Conservation (phyloP, 495 filamentous ascomycete species). For the Penicillium steckii region DNA sequence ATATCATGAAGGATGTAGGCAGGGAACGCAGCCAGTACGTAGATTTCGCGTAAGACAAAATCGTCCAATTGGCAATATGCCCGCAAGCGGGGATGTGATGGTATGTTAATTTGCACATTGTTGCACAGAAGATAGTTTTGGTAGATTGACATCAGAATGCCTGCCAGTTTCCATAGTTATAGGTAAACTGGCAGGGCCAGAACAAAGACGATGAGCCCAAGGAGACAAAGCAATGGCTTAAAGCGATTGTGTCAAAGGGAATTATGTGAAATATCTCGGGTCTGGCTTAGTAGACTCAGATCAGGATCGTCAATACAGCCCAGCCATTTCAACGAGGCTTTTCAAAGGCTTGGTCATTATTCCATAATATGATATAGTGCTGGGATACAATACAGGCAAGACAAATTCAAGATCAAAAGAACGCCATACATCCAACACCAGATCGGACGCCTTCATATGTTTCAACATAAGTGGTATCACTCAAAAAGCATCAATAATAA, state of each 20-base stretch:
- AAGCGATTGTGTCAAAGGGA: too few species aligned
- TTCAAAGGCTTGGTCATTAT: neutral
- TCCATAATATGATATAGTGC: neutral
- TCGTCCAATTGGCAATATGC: neutral
- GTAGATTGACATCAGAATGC: neutral
- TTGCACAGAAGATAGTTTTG: neutral
- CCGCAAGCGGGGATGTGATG: neutral
- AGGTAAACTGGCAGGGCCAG: too few species aligned
- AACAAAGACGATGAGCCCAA: too few species aligned
- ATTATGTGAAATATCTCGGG: too few species aligned
- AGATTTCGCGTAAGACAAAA: neutral
- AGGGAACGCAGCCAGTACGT: neutral
- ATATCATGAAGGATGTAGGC: too few species aligned
- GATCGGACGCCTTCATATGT: neutral
- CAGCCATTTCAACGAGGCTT: neutral
- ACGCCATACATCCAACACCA: neutral
- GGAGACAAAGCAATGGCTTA: too few species aligned
- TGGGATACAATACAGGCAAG: neutral
- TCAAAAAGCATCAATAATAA: neutral
- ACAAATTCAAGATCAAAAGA: neutral
- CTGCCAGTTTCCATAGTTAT: too few species aligned
- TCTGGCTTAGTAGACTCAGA: too few species aligned
- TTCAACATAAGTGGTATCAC: constrained; percentile 13
- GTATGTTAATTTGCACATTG: neutral
- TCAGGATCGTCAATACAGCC: too few species aligned